phyloP scores from a whole-genome alignment of 345 rosid species.

The Hibiscus mutabilis region DNA sequence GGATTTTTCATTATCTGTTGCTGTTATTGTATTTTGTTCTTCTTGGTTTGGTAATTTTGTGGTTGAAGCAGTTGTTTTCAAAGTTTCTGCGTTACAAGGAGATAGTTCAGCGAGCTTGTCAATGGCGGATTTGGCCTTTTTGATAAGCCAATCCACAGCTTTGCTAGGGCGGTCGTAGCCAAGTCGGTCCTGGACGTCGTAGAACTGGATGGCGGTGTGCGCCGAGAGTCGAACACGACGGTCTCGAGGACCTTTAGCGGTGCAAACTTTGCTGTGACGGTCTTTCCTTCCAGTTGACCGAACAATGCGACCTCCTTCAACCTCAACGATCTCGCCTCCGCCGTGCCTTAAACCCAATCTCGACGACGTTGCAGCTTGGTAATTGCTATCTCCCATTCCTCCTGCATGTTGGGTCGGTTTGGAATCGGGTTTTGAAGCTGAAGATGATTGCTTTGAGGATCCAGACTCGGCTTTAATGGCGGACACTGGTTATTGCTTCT shows the following conservation, averaged over 20 bases:
- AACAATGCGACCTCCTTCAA: slow-evolving; percentile 94
- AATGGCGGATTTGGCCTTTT: slow-evolving; percentile 73
- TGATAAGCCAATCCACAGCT: slow-evolving; percentile 92
- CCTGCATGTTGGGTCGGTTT: slow-evolving; percentile 40
- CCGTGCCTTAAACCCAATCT: slow-evolving; percentile 45
- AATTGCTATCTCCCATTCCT: slow-evolving; percentile 43
- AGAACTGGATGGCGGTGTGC: slow-evolving; percentile 88
- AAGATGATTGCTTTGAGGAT: slow-evolving; percentile 43
- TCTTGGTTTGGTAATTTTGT: slow-evolving; percentile 12
- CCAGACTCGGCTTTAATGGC: slow-evolving; percentile 48
- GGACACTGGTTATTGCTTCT: slow-evolving; percentile 15
- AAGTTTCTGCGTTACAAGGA: slow-evolving; percentile 49
- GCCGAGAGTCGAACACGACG: slow-evolving; percentile 92
- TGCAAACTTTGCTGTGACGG: slow-evolving; percentile 92
- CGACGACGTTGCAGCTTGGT: slow-evolving; percentile 38
- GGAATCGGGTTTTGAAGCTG: slow-evolving; percentile 7
- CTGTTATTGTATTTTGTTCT: slow-evolving; percentile 8
- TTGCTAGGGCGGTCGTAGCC: slow-evolving; percentile 93
- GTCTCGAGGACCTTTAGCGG: slow-evolving; percentile 90
- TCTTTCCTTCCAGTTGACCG: slow-evolving; percentile 79
- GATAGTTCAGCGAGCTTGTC: slow-evolving; percentile 84
- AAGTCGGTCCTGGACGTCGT: slow-evolving; percentile 91
- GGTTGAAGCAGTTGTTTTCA: slow-evolving; percentile 17
- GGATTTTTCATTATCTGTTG: slow-evolving; percentile 10
- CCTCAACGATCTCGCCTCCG: slow-evolving; percentile 74